Base-by-base conservation (phyloP, 2,329 filamentous ascomycete genomes). In the Aspergillus niger region DNA sequence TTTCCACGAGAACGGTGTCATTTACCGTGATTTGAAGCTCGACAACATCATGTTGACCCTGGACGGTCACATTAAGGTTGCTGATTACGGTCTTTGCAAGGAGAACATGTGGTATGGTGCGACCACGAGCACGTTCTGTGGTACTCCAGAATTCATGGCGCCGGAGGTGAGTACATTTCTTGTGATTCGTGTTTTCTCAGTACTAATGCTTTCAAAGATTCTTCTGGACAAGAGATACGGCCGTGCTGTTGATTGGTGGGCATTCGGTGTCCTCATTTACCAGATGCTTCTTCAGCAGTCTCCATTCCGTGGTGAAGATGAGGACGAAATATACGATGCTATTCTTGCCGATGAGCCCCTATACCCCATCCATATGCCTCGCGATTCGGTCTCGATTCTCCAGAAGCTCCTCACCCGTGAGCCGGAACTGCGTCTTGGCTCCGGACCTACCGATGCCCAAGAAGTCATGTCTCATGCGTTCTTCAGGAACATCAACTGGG, bases 31-130 rank as follows among this genome's bases (percentile, higher is more conserved):
- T 79, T 76, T 91, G 76, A 91, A 91, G 76, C 82, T 91, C 61
- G 89, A 91, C 77, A 91, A 99, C 76, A 99, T 99, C 73, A 85
- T 99, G 50, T 82, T 99, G 71, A 96, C 92, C 1, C 83, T 97
- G 49, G 95, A 99, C 73, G 95, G 95, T 26, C 95, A 99, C 76
- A 96, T 99, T 82, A 98, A 98, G 84, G 92, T 99, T 82, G 95
- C 86, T 56, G 95, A 99, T 84, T 99, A 97, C 76, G 95, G 95
- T 86, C 86, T 99, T 52, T 99, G 96, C 82, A 99, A 99, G 79
- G 95, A 99, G 75, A 93, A 99, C 70, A 99, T 99, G 95, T 99
- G 94, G 93, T 99, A 96, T 74, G 92, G 92, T 47, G 94, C 91
- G 58, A 97, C 91, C 2, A 99, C 95, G 0, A 94, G 93, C 79